A percentile compares a stretch with the other conserved stretches of the same genome.
These are phyloP conservation scores for Hansenula lynferdii DNA, from an alignment of 1,139 yeast species.

Conservation along the genomic window DNA sequence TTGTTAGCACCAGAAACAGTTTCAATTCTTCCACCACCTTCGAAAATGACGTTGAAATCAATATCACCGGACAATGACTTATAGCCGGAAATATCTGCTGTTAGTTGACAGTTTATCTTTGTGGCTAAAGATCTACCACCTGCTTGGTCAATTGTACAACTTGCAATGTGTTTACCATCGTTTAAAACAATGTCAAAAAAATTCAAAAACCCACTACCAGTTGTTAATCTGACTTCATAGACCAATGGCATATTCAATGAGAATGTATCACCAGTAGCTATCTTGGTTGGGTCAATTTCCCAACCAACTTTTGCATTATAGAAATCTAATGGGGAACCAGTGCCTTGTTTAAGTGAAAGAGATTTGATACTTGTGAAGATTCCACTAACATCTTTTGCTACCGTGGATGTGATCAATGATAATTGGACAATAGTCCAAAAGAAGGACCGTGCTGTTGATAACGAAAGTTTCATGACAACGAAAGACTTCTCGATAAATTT, in stretches of 20 bases:
- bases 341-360: neutral
- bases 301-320: neutral
- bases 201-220: neutral
- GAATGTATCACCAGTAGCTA: conserved; percentile 2
- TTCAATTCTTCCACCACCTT: conserved; percentile 2
- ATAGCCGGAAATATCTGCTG: neutral
- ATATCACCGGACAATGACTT: neutral
- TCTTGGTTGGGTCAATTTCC: neutral
- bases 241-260: conserved; percentile 1
- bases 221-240: neutral
- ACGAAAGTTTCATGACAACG: conserved; percentile 22
- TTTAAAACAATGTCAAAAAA: neutral
- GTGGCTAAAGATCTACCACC: neutral
- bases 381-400: neutral
- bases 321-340: neutral
- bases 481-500: too few relatives aligned
- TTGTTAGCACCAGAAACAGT: neutral
- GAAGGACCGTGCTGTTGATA: conserved; percentile 14
- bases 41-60: neutral
- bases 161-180: neutral
- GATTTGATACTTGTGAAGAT: neutral
- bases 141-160: conserved; percentile 2
- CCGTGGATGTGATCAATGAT: neutral
- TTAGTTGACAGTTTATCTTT: neutral
- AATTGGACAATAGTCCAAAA: neutral